Evolutionary conservation across 2,329 filamentous ascomycete species (phyloP).

Genomic region (Rugonectria rugulosa): DNA sequence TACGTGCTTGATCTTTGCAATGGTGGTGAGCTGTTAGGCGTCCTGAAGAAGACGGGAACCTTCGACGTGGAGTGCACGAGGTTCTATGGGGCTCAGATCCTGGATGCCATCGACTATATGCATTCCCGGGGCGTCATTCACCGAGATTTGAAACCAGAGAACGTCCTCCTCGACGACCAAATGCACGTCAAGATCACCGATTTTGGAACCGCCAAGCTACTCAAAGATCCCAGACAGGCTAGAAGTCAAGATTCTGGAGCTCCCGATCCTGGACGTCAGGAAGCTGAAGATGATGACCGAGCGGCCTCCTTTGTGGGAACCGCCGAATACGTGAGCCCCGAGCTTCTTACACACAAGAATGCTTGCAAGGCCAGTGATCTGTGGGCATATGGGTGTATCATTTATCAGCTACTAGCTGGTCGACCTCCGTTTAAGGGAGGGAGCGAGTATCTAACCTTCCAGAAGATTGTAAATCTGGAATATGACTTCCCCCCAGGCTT

Average conservation of each 20-base stretch:
- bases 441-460: conserved; percentile 96
- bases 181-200: conserved; percentile 99
- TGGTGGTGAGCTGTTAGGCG: conserved; percentile 89
- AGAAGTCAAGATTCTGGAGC: conserved; percentile 53
- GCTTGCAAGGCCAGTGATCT: conserved; percentile 97
- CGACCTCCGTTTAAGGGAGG: conserved; percentile 94
- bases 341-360: conserved; percentile 95
- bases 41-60: conserved; percentile 91
- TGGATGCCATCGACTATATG: conserved; percentile 98
- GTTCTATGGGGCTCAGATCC: conserved; percentile 94
- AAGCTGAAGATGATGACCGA: conserved; percentile 68
- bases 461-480: conserved; percentile 94
- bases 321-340: conserved; percentile 96
- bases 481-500: conserved; percentile 94
- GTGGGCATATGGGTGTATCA: conserved; percentile 98
- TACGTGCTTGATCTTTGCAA: conserved; percentile 95
- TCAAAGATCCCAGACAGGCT: conserved; percentile 55
- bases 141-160: conserved; percentile 95
- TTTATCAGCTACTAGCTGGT: conserved; percentile 96
- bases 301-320: conserved; percentile 97
- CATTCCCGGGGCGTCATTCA: conserved; percentile 96
- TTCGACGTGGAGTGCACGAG: conserved; percentile 94
- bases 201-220: conserved; percentile 96
- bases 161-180: conserved; percentile 91
- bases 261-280: conserved; percentile 45